phyloP scores from a whole-genome alignment of 805 yeast species.

The Myxozyma sirexii region DNA sequence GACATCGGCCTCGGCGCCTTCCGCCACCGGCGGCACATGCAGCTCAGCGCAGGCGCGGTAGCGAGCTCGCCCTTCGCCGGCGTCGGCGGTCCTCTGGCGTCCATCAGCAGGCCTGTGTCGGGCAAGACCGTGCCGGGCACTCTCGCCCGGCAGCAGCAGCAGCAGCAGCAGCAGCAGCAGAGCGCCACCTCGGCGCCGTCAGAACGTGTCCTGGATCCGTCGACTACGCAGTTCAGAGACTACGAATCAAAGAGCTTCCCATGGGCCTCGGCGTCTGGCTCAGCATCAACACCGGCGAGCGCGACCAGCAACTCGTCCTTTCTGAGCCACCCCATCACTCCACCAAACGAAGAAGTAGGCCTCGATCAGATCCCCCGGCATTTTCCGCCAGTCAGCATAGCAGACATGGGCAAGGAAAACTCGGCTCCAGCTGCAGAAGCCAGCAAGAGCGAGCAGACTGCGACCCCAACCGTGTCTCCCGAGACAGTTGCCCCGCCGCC shows the following conservation, averaged over 20 bases:
- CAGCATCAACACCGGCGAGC: not conserved
- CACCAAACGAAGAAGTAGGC: constrained; percentile 25
- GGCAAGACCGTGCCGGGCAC: constrained; percentile 8
- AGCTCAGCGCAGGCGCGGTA: constrained; percentile 12
- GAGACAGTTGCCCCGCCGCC: constrained; percentile 19
- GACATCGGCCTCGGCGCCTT: constrained; percentile 68
- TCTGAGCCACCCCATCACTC: constrained; percentile 25
- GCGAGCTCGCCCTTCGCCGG: not conserved
- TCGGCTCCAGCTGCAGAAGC: not conserved
- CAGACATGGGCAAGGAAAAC: not conserved
- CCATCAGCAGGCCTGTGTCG: constrained; percentile 1
- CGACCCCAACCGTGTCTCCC: constrained; percentile 5
- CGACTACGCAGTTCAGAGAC: constrained; percentile 12
- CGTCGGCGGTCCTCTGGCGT: constrained; percentile 3
- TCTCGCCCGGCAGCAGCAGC: not conserved
- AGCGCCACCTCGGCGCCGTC: not conserved
- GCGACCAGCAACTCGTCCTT: constrained; percentile 1
- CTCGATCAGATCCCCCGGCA: constrained; percentile 28
- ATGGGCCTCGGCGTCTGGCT: constrained; percentile 5
- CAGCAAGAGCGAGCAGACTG: not conserved
- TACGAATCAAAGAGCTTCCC: constrained; percentile 25
- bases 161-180: not conserved
- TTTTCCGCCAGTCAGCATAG: constrained; percentile 6
- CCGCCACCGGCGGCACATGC: constrained; percentile 27
- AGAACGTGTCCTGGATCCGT: not conserved